Evolutionary conservation across 106 monocot genomes (phyloP), one percentile per base, ranked within the genome.

Genomic region (Agapanthus africanus): DNA sequence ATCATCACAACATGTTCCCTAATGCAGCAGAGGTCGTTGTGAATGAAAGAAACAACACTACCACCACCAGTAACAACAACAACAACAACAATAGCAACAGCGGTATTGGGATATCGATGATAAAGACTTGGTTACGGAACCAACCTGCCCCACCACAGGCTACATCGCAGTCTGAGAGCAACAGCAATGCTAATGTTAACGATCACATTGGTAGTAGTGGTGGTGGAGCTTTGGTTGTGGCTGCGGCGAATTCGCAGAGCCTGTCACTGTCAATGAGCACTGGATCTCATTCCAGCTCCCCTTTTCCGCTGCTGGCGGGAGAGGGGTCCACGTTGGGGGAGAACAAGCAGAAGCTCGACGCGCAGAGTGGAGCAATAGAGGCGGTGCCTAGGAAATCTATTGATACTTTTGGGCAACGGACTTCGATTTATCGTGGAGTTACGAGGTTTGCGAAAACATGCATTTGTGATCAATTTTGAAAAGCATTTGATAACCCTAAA

Each of bases 371-470:
- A 41, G 75, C 76, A 0, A 77, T 81, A 0, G 95, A 85, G 62
- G 80, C 78, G 2, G 79, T 72, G 38, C 82, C 84, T 0, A 85
- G 83, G 70, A 94, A 94, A 70, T 80, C 94, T 3, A 76, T 85
- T 5, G 91, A 95, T 70, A 95, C 91, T 0, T 95, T 91, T 21
- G 95, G 95, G 64, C 95, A 95, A 59, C 75, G 95, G 22, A 95
- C 95, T 49, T 95, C 95, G 37, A 95, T 95, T 40, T 95, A 95
- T 68, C 83, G 95, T 0, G 95, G 95, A 6, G 95, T 95, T 40
- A 95, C 95, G 37, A 91, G 88, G 95, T 95, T 22, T 7, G 5
- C n/a, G n/a, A n/a, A n/a, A n/a, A n/a, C n/a, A n/a, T n/a, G n/a
- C n/a, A n/a, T n/a, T n/a, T n/a, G n/a, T n/a, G 30, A 57, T 57